phyloP scores from a whole-genome alignment of 805 yeast genomes.

The Yarrowia osloensis region DNA sequence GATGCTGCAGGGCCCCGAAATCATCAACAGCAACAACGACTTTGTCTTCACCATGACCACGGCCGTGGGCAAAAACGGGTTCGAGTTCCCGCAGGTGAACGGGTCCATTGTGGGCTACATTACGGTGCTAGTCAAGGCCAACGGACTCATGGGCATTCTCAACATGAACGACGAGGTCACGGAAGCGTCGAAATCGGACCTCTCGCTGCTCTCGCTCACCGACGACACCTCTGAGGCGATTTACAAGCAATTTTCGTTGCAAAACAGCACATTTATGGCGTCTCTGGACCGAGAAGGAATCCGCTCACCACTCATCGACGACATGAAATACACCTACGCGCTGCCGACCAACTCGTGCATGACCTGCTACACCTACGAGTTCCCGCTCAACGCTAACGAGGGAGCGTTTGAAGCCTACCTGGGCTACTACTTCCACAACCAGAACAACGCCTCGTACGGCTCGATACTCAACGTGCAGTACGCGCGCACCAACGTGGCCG shows the following conservation, averaged over 20 bases:
- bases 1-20: constrained; percentile 24
- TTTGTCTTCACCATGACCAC: constrained; percentile 25
- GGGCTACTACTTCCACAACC: neutral
- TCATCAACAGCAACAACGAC: constrained; percentile 10
- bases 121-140: constrained; percentile 3
- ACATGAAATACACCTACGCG: constrained; percentile 31
- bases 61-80: constrained; percentile 15
- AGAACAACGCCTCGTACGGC: neutral
- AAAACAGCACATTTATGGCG: neutral
- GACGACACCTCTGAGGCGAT: constrained; percentile 18
- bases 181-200: neutral
- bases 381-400: constrained; percentile 30
- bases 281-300: neutral
- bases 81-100: constrained; percentile 14
- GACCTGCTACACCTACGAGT: constrained; percentile 34
- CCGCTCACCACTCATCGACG: neutral
- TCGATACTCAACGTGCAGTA: constrained; percentile 6
- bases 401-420: neutral
- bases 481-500: constrained; percentile 3
- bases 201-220: neutral
- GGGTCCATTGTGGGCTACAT: constrained; percentile 20
- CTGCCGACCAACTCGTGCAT: constrained; percentile 34
- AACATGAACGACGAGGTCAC: neutral
- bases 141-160: neutral
- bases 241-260: neutral